Evolutionary conservation across 176 grass and related monocot species (phyloP).

Genomic region (Urochloa ruziziensis): DNA sequence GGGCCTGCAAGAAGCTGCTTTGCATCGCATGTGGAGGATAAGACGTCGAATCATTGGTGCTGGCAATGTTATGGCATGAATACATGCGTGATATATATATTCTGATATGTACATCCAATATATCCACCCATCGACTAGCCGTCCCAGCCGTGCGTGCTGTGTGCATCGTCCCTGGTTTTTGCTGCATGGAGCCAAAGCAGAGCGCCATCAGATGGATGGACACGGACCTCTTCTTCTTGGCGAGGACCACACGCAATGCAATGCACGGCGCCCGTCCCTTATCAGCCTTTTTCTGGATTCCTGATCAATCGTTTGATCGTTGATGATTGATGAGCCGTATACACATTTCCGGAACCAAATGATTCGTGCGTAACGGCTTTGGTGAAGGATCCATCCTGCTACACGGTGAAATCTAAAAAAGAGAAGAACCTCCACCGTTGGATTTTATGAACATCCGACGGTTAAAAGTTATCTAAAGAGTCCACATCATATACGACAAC

Average conservation of each 20-base stretch:
- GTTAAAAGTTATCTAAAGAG: too few relatives aligned
- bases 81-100: background rate
- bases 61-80: background rate
- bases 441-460: too few relatives aligned
- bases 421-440: too few relatives aligned
- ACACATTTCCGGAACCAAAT: background rate
- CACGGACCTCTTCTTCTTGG: background rate
- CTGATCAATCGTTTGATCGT: background rate
- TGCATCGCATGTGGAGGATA: conserved; percentile 33
- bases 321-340: background rate
- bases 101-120: background rate
- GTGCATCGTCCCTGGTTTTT: conserved; percentile 2
- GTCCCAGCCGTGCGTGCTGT: background rate
- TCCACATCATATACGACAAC: too few relatives aligned
- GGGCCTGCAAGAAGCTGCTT: conserved; percentile 6
- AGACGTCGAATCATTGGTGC: conserved; percentile 26
- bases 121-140: background rate
- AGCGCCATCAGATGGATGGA: conserved; percentile 24
- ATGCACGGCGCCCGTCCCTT: background rate
- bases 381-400: background rate
- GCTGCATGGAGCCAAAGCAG: conserved; percentile 4
- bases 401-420: too few relatives aligned
- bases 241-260: conserved; percentile 22
- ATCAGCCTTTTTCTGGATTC: background rate
- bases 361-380: background rate